Percentiles rank a stretch among this genome's conserved stretches.
These are phyloP conservation scores for Plantago coronopus DNA, from an alignment of 305 asterid species.

Conservation along the genomic window DNA sequence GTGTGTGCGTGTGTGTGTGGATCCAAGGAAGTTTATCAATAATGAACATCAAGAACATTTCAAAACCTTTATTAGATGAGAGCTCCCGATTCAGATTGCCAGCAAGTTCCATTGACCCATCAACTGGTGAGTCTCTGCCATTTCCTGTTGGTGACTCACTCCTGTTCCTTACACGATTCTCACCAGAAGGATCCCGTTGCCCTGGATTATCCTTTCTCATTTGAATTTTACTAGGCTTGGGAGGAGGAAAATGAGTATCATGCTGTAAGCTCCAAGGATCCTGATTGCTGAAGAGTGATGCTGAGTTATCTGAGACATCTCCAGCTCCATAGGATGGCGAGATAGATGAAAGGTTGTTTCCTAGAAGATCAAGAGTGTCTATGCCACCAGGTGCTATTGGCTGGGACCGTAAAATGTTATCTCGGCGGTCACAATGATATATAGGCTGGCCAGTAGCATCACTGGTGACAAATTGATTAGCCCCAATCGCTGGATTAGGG, in stretches of 20 bases:
- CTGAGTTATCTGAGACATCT: slow-evolving; percentile 40
- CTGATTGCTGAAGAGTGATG: slow-evolving; percentile 49
- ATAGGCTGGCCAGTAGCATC: slow-evolving; percentile 30
- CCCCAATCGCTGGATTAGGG: slow-evolving; percentile 30
- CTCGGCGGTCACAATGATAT: slow-evolving; percentile 41
- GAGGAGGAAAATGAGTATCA: slow-evolving; percentile 67
- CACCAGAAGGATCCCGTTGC: slow-evolving; percentile 33
- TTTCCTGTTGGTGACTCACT: slow-evolving; percentile 31
- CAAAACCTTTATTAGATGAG: slow-evolving; percentile 50
- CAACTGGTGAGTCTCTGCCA: slow-evolving; percentile 32
- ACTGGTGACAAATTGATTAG: slow-evolving; percentile 24
- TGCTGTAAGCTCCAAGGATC: slow-evolving; percentile 63
- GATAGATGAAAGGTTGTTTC: slow-evolving; percentile 23
- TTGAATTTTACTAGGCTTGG: slow-evolving; percentile 56
- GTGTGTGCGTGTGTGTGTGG: too few relatives aligned
- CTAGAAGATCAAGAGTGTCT: slow-evolving; percentile 38
- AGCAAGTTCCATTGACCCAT: slow-evolving; percentile 33
- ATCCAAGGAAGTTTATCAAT: too few relatives aligned
- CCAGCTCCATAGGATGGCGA: slow-evolving; percentile 36
- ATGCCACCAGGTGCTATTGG: slow-evolving; percentile 34
- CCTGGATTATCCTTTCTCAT: slow-evolving; percentile 47
- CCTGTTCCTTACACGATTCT: slow-evolving; percentile 24
- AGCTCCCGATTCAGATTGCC: slow-evolving; percentile 40
- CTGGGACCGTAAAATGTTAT: slow-evolving; percentile 35
- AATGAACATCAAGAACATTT: not conserved